Evolutionary conservation across 2,329 filamentous ascomycete genomes (phyloP).

Genomic region (Raffaelea albimanens): DNA sequence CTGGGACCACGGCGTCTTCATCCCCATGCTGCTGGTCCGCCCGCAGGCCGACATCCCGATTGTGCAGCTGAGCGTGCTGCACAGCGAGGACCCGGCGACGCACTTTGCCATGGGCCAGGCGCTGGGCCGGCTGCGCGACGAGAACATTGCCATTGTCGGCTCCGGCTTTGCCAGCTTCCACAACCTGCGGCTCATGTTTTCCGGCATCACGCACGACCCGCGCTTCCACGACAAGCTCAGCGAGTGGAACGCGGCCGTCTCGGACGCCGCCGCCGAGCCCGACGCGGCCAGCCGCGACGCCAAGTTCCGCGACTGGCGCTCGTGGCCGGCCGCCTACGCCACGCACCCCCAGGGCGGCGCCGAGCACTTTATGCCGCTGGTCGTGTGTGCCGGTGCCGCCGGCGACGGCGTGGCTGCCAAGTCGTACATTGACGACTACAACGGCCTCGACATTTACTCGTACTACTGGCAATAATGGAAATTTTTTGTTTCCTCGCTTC

Average conservation of each 20-base stretch:
- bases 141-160: constrained; percentile 49
- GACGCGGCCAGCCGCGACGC: constrained; percentile 24
- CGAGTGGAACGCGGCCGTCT: constrained; percentile 38
- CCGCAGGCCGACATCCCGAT: constrained; percentile 43
- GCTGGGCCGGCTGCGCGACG: constrained; percentile 35
- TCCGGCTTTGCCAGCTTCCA: constrained; percentile 51
- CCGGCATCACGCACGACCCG: constrained; percentile 12
- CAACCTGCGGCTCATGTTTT: constrained; percentile 39
- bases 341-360: constrained; percentile 45
- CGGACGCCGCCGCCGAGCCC: constrained; percentile 26
- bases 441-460: constrained; percentile 40
- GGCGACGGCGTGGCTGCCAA: constrained; percentile 27
- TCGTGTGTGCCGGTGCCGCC: constrained; percentile 45
- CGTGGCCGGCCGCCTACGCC: constrained; percentile 34
- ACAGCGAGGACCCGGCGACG: constrained; percentile 35
- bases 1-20: constrained; percentile 54
- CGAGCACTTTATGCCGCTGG: constrained; percentile 50
- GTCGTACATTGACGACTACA: constrained; percentile 38
- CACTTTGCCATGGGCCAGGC: constrained; percentile 46
- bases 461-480: constrained; percentile 40
- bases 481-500: background rate
- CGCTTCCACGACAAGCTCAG: constrained; percentile 19
- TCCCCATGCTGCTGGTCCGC: constrained; percentile 45
- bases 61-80: constrained; percentile 47
- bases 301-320: constrained; percentile 36